phyloP scores from a whole-genome alignment of 306 rosid genomes.

The Glycine tomentella region DNA sequence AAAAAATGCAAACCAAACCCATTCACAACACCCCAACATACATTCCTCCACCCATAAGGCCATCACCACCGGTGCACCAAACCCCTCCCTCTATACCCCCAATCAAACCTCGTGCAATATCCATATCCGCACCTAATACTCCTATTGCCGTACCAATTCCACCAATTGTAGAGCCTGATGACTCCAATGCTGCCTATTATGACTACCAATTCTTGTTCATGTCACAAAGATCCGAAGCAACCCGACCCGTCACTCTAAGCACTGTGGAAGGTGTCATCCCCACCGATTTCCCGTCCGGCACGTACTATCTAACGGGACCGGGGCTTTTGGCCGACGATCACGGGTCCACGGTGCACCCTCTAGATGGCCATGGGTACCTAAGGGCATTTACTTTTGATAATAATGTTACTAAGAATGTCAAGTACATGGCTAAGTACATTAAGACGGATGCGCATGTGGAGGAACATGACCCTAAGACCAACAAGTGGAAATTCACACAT shows the following conservation, averaged over 20 bases:
- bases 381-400: slow-evolving; percentile 70
- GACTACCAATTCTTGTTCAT: slow-evolving; percentile 86
- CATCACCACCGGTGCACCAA: slow-evolving; percentile 49
- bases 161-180: slow-evolving; percentile 55
- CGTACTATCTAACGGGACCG: slow-evolving; percentile 84
- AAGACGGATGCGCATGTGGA: slow-evolving; percentile 83
- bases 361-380: slow-evolving; percentile 90
- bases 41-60: slow-evolving; percentile 52
- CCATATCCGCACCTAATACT: slow-evolving; percentile 50
- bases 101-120: slow-evolving; percentile 54
- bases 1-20: slow-evolving; percentile 65
- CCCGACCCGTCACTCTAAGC: slow-evolving; percentile 51
- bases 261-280: slow-evolving; percentile 72
- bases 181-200: slow-evolving; percentile 70
- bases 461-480: slow-evolving; percentile 67
- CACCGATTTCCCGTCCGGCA: slow-evolving; percentile 70
- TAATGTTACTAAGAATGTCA: slow-evolving; percentile 43
- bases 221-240: slow-evolving; percentile 76
- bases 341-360: slow-evolving; percentile 91
- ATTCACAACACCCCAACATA: slow-evolving; percentile 40
- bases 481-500: slow-evolving; percentile 76
- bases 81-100: not conserved
- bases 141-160: slow-evolving; percentile 31
- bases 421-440: slow-evolving; percentile 88
- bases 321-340: slow-evolving; percentile 84